phyloP scores from a whole-genome alignment of 2,329 filamentous ascomycete genomes.

The Cercospora brassicicola region DNA sequence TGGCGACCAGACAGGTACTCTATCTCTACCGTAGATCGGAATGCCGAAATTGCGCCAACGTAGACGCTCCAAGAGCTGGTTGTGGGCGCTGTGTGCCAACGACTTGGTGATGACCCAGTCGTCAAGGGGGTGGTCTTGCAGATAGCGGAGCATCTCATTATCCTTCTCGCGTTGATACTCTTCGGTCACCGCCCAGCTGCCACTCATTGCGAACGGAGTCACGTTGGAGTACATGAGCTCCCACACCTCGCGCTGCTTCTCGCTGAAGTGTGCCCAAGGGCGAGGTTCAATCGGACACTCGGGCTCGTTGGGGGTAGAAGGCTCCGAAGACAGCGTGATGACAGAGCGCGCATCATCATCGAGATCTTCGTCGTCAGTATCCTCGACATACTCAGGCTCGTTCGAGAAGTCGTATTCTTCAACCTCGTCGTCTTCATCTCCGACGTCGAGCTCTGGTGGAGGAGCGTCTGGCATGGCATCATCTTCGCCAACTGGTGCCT shows the following conservation, averaged over 20 bases:
- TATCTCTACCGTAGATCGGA: conserved; percentile 29
- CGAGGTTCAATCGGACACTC: conserved; percentile 17
- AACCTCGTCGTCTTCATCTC: conserved; percentile 28
- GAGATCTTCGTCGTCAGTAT: conserved; percentile 23
- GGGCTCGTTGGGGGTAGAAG: conserved; percentile 13
- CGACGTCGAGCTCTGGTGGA: not conserved
- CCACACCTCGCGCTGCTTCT: conserved; percentile 22
- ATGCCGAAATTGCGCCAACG: conserved; percentile 31
- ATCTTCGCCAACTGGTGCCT: conserved; percentile 1
- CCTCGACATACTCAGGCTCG: conserved; percentile 23
- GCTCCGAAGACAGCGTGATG: conserved; percentile 29
- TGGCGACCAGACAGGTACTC: conserved; percentile 12
- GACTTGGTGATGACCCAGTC: conserved; percentile 33
- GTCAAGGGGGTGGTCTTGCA: conserved; percentile 33
- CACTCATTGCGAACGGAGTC: conserved; percentile 21
- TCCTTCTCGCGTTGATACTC: conserved; percentile 34
- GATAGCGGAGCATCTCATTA: conserved; percentile 34
- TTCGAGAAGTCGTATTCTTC: conserved; percentile 21
- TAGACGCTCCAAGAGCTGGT: conserved; percentile 30
- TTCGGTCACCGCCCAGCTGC: conserved; percentile 34
- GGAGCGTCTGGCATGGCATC: conserved; percentile 7
- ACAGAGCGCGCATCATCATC: conserved; percentile 27
- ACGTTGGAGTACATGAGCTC: conserved; percentile 33
- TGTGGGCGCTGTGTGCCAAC: conserved; percentile 28
- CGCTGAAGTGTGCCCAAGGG: conserved; percentile 31